Conservation (phyloP, 2,329 filamentous ascomycete genomes). For the Aspergillus neoniger region DNA sequence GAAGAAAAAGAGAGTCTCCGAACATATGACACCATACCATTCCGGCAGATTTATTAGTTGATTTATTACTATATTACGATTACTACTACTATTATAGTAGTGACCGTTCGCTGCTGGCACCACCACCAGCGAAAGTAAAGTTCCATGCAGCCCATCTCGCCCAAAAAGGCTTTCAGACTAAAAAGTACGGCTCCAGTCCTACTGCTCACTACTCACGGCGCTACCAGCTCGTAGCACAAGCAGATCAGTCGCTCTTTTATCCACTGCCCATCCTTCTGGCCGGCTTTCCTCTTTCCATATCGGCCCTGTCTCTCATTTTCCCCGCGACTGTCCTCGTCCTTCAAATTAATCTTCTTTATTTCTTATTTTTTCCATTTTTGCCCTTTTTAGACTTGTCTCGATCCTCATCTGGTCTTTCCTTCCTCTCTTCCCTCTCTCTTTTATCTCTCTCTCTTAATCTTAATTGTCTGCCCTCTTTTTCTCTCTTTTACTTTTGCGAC, state of each 20-base stretch:
- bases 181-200: slow-evolving; percentile 30
- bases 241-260: slow-evolving; percentile 41
- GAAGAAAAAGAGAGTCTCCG: slow-evolving; percentile 9
- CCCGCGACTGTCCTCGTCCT: slow-evolving; percentile 30
- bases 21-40: slow-evolving; percentile 13
- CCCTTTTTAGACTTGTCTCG: slow-evolving; percentile 31
- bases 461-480: slow-evolving; percentile 22
- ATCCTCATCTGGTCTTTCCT: slow-evolving; percentile 35
- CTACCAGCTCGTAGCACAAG: slow-evolving; percentile 36
- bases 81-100: slow-evolving; percentile 8
- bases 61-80: slow-evolving; percentile 9
- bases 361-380: slow-evolving; percentile 28
- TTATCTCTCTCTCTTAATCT: slow-evolving; percentile 18
- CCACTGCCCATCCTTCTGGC: slow-evolving; percentile 31
- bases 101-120: slow-evolving; percentile 11
- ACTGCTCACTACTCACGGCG: slow-evolving; percentile 31
- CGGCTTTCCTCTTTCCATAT: slow-evolving; percentile 31
- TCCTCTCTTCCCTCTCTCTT: slow-evolving; percentile 24
- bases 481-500: slow-evolving; percentile 29
- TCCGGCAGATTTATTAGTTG: slow-evolving; percentile 12
- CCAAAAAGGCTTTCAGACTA: slow-evolving; percentile 18
- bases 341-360: slow-evolving; percentile 34
- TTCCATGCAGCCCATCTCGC: slow-evolving; percentile 12
- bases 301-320: slow-evolving; percentile 38
- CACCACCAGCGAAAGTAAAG: slow-evolving; percentile 10